Evolutionary conservation across 208 protist species (phyloP).

Genomic region (Entamoeba dispar): DNA sequence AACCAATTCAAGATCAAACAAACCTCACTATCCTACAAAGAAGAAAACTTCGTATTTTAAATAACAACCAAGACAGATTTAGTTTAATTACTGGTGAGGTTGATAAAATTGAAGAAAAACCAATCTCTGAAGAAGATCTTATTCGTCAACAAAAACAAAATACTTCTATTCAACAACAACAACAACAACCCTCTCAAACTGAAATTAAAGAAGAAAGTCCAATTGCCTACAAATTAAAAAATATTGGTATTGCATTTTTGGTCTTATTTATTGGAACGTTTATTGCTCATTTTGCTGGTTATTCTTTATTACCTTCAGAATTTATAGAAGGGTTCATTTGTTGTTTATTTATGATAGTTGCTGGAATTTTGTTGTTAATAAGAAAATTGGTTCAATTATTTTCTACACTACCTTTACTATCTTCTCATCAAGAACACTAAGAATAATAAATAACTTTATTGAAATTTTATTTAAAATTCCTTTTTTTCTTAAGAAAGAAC

Average conservation of each 20-base stretch:
- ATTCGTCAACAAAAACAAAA: not conserved
- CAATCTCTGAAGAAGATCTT: not conserved
- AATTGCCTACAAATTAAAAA: not conserved
- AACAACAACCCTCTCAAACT: not conserved
- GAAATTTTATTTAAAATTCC: too few species aligned
- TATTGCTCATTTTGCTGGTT: not conserved
- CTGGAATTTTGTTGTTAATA: not conserved
- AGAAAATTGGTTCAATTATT: not conserved
- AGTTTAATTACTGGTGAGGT: not conserved
- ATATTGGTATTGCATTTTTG: not conserved
- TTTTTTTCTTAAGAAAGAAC: too few species aligned
- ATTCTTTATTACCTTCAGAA: not conserved
- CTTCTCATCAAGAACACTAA: too few species aligned
- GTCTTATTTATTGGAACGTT: not conserved
- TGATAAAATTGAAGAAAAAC: not conserved
- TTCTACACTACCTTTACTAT: too few species aligned
- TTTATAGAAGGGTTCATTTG: not conserved
- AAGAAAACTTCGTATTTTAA: not conserved
- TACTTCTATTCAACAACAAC: not conserved
- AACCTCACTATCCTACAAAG: not conserved
- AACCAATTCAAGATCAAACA: not conserved
- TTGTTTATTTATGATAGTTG: not conserved
- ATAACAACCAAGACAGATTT: not conserved
- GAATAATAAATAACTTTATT: too few species aligned
- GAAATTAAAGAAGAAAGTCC: not conserved